Conservation (phyloP, 257 asterid genomes). For the Schizonepeta tenuifolia region DNA sequence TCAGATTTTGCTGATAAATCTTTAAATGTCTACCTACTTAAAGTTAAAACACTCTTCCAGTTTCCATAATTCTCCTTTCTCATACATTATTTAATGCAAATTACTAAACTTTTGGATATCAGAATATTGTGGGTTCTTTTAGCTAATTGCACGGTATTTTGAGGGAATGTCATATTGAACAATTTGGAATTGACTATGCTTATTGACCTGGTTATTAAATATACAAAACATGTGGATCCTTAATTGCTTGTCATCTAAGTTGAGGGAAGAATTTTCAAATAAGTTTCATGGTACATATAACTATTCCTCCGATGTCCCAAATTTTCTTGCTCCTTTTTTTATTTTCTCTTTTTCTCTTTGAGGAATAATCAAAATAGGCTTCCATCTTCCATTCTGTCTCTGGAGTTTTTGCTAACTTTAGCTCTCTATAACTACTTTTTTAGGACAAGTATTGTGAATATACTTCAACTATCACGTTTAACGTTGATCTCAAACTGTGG, state of each 20-base stretch:
- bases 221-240: not conserved
- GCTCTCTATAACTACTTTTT: not conserved
- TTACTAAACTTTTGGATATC: conserved; percentile 6
- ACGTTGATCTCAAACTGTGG: not conserved
- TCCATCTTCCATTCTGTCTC: not conserved
- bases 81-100: not conserved
- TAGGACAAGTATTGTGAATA: no score
- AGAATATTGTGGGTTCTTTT: not conserved
- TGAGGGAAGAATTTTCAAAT: not conserved
- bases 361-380: not conserved
- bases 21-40: not conserved
- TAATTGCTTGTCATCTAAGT: not conserved
- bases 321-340: not conserved
- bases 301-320: not conserved
- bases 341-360: not conserved
- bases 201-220: conserved; percentile 1
- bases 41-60: not conserved
- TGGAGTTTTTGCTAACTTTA: not conserved
- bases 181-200: conserved; percentile 4
- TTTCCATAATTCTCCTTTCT: not conserved
- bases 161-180: not conserved
- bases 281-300: not conserved
- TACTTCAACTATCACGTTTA: not conserved
- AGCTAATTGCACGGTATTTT: not conserved
- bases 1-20: not conserved